A percentile compares a stretch with the other conserved stretches of the same genome.
Evolutionary conservation across 2,329 filamentous ascomycete genomes (phyloP).

Genomic region (Cladosporium halotolerans): DNA sequence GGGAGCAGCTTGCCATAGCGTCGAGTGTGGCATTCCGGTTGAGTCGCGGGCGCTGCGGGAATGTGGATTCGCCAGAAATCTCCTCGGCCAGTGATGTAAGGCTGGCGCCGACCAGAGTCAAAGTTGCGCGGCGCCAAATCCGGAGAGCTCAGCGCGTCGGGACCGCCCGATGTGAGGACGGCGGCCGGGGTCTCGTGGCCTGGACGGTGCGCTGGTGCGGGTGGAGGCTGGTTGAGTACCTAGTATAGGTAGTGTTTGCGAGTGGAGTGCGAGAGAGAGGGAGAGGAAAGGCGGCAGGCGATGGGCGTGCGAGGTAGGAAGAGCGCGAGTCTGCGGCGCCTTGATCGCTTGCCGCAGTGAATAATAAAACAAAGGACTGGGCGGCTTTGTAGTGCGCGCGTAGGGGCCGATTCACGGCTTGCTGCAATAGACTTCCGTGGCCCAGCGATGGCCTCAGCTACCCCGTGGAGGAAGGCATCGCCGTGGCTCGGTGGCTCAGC

Average conservation of each 20-base stretch:
- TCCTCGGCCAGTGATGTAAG: not conserved
- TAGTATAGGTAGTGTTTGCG: not conserved
- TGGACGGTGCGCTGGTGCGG: not conserved
- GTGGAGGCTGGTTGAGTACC: not conserved
- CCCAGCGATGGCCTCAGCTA: slow-evolving; percentile 4
- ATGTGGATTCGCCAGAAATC: slow-evolving; percentile 3
- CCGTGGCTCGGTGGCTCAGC: not conserved
- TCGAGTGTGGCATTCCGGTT: slow-evolving; percentile 12
- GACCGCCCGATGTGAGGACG: slow-evolving; percentile 4
- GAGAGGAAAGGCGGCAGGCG: no score
- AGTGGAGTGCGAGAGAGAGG: not conserved
- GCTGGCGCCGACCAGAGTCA: not conserved
- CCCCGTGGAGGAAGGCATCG: slow-evolving; percentile 7
- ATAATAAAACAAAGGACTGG: no score
- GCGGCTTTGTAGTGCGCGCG: not conserved
- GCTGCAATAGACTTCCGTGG: not conserved
- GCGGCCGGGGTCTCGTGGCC: not conserved
- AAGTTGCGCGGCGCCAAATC: slow-evolving; percentile 7
- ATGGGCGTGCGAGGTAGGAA: no score
- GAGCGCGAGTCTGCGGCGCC: not conserved
- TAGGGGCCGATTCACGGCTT: slow-evolving; percentile 7
- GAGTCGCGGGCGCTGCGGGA: slow-evolving; percentile 6
- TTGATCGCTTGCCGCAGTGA: not conserved
- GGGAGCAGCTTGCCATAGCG: slow-evolving; percentile 12
- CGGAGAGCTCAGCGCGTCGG: slow-evolving; percentile 7